Conservation (phyloP, 257 asterid species). For the Mentha longifolia region DNA sequence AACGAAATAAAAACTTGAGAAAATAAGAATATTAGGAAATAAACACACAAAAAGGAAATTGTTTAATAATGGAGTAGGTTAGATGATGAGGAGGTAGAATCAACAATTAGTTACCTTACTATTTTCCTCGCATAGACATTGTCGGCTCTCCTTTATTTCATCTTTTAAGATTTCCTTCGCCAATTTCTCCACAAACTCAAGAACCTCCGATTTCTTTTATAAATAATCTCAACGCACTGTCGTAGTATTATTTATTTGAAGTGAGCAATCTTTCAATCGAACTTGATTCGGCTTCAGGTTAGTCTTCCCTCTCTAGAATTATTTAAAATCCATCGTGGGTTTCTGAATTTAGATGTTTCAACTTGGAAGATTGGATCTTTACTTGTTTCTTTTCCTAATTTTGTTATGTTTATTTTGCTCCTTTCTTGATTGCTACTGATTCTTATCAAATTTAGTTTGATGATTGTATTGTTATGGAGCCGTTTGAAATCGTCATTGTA, state of each 20-base stretch:
- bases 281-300: slow-evolving; percentile 37
- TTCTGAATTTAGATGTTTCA: slow-evolving; percentile 17
- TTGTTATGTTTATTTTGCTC: too few species aligned
- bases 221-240: too few species aligned
- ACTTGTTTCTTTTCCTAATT: slow-evolving; percentile 12
- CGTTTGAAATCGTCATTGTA: background rate
- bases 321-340: slow-evolving; percentile 9
- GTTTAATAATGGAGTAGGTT: too few species aligned
- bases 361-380: slow-evolving; percentile 12
- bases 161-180: background rate
- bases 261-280: background rate
- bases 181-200: slow-evolving; percentile 3
- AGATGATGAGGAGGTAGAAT: too few species aligned
- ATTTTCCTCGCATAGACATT: background rate
- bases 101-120: too few species aligned
- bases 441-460: background rate
- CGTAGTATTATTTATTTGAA: background rate
- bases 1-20: too few species aligned
- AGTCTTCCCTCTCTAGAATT: slow-evolving; percentile 16
- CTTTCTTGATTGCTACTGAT: slow-evolving; percentile 14
- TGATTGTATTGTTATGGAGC: slow-evolving; percentile 3
- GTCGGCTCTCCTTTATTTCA: slow-evolving; percentile 16
- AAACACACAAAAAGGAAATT: too few species aligned
- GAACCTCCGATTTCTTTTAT: slow-evolving; percentile 1
- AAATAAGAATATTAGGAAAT: too few species aligned